Base-by-base conservation (phyloP, 768 basidiomycete species). In the Solioccasus polychromus region DNA sequence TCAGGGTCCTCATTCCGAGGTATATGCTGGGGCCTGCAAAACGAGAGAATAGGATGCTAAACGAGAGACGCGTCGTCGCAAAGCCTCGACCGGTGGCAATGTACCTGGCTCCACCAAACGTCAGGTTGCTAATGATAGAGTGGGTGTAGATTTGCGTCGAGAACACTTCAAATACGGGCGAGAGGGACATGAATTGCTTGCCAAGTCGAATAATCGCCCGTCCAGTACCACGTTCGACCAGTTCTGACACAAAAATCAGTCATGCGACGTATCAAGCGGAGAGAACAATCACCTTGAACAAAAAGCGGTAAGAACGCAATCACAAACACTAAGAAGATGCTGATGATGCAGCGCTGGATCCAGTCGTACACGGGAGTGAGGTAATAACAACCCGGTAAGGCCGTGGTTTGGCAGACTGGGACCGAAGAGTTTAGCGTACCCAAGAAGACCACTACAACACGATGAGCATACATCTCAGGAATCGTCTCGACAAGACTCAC, bases 31-130 rank as follows among this genome's bases (percentile, higher is more conserved):
- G 96, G 3, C 96, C 96, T 20, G 96, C 96, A 67, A 99, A 99
- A 38, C 96, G 92, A 51, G 96, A 97, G 73, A 93, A 96, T 15
- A 99, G 72, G 59, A 94, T 94, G 64, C 80, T 87, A 75, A 99
- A 99, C 49, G 87, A 87, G 50, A 96, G 91, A 43, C 96, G 78
- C 18, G 92, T 89, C 5, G 95, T 98, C 22, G 96, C 96, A 62
- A 99, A 99, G 31, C 96, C 96, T 78, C 96, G 90, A 38, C 96
- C 96, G 19, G 95, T 99, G 14, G 96, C 93, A 54, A 99, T 99
- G 69, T 98, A 99, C 41, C 96, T 82, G 35, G 96, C 96, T 39
- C 96, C 96, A 68, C 96, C 96, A 49, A 96, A 97, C 5, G 91
- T 95, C 71, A 99, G 71, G 68, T 99, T 95, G 68, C 85, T 95